Base-by-base conservation (phyloP, 2,329 filamentous ascomycete genomes). In the Diaporthe australafricana region DNA sequence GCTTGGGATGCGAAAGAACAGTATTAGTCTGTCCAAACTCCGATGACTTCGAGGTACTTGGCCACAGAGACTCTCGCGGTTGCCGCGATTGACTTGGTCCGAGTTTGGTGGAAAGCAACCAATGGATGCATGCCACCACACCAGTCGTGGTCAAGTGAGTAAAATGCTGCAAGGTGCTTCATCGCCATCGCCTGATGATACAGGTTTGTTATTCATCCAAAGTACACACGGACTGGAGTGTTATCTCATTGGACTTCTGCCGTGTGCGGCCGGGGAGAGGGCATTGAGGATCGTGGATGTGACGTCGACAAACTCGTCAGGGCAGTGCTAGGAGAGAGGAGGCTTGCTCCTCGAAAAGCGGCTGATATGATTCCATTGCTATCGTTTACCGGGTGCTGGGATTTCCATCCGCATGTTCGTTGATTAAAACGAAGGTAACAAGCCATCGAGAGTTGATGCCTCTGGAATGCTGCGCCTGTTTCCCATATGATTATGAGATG, bases 391-490 rank as follows among this genome's bases (percentile, higher is more conserved):
- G 25, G 20, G 38, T 47, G 38, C 27, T 60, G 22, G 30, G 52
- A 38, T 20, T 38, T 32, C 27, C 6, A 45, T 38, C 30, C 16
- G 60, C 42, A 50, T 50, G 45, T 12, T 25, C 14, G 60, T 65
- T 20, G 30, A 65, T 38, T 35, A 25, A 11, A 50, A 30, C 53
- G 56, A 42, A 60, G 53, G 67, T 69, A 60, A 60, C 67, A 14
- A 60, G 55, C 67, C 53, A 69, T 69, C 42, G 67, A 25, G 27
- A n/a, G 30, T 35, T 60, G 42, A 69, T 32, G 20, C 30, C 42
- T 42, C 14, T 52, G 45, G 56, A 56, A 30, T 52, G 53, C 67
- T 69, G 67, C 67, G 67, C 67, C 67, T 62, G 53, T 47, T 60
- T 25, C 22, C 32, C 67, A 60, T 50, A 60, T 69, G 45, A 65